Evolutionary conservation across 805 yeast genomes (phyloP), one percentile per base, ranked within the genome.

Genomic region (Candida ovalis): DNA sequence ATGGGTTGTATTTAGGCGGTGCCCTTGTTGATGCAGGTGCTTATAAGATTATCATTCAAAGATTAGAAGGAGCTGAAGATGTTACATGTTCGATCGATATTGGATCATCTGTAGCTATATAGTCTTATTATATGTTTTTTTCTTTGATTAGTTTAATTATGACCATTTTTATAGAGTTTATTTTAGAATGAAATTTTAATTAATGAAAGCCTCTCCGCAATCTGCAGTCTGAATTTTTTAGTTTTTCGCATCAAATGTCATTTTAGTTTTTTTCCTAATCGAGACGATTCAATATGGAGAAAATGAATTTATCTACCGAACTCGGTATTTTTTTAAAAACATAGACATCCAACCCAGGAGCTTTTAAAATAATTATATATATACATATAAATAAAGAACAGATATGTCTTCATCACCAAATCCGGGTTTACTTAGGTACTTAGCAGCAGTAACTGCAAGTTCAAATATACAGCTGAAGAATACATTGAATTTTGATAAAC

Each of bases 401-500:
- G n/a, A 6, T 15, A 39, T 19, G 18, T 32, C 37, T 30, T 12
- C 40, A 17, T 37, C 37, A 19, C 41, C 13, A 13, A 39, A 15
- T 19, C 28, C 18, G 18, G 41, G 23, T 4, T n/a, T 23, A 17
- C 18, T 23, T 9, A 24, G 23, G n/a, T 39, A 39, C n/a, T 39
- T 39, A 30, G 10, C 21, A 3, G 3, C 30, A 23, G 21, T 39
- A 10, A 17, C 23, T 13, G 17, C n/a, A 22, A 24, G 28, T 15
- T 39, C 41, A 23, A 22, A 23, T 24, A 12, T 4, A 13, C 35
- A n/a, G 32, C 42, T 8, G 5, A 42, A 15, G 23, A 15, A 15
- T 3, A 53, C 54, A 7, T 47, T 57, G 21, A 50, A 58, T 38
- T 60, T 58, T 44, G 64, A 61, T 40, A 54, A 59, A n/a, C 41